These are phyloP conservation scores for Cicer arietinum DNA, from an alignment of 306 rosid genomes.

Conservation along the genomic window DNA sequence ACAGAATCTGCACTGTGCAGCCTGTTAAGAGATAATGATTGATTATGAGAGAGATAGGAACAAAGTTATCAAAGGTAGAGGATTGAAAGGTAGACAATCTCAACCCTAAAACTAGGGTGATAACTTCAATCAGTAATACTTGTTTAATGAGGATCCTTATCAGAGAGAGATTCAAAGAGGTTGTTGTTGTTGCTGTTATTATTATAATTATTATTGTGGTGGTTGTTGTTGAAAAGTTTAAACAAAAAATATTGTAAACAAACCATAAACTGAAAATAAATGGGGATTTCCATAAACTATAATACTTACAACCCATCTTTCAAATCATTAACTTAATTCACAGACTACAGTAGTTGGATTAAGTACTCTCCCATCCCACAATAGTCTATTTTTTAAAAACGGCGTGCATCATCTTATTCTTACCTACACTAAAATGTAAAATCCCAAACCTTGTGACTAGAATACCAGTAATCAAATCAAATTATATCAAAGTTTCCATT, in stretches of 20 bases:
- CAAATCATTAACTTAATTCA: conserved; percentile 8
- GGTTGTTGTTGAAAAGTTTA: neutral
- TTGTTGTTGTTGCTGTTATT: neutral
- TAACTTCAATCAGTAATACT: conserved; percentile 8
- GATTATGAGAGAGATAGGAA: no score
- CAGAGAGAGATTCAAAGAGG: neutral
- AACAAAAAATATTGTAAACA: neutral
- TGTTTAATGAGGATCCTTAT: neutral
- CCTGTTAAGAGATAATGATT: neutral
- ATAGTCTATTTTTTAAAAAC: neutral
- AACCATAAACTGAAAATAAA: neutral
- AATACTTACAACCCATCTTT: neutral
- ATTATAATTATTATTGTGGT: neutral
- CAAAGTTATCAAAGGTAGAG: no score
- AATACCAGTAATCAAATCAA: conserved; percentile 17
- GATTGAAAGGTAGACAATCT: no score
- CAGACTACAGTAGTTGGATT: neutral
- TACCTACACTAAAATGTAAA: conserved; percentile 5
- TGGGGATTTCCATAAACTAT: neutral
- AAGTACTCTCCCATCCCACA: neutral
- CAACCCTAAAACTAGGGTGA: neutral
- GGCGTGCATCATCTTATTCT: neutral
- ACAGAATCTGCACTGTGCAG: conserved; percentile 7
- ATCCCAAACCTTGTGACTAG: neutral
- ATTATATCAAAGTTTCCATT: neutral